A percentile compares a stretch with the other conserved stretches of the same genome.
phyloP scores from a whole-genome alignment of 1,139 yeast species.

The Geotrichum aggregatum region DNA sequence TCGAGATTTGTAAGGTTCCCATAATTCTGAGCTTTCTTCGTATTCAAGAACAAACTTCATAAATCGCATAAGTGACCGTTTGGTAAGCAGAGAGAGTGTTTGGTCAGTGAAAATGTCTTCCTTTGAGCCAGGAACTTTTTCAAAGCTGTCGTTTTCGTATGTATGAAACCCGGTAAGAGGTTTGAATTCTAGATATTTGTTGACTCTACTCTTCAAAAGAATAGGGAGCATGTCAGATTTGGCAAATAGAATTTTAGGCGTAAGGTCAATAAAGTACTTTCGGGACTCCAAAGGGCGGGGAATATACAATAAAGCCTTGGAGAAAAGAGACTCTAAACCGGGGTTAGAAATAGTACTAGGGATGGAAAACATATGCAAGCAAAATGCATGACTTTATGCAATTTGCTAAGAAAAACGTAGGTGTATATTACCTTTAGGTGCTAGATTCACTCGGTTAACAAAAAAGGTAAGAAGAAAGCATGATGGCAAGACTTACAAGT shows the following conservation, averaged over 20 bases:
- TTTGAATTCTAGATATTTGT: conserved; percentile 88
- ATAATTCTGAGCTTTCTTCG: conserved; percentile 44
- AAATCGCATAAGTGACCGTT: conserved; percentile 86
- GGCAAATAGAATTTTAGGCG: conserved; percentile 88
- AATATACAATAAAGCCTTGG: conserved; percentile 51
- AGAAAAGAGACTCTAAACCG: conserved; percentile 26
- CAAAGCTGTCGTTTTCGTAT: conserved; percentile 84
- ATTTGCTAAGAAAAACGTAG: not conserved
- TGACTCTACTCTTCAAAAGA: conserved; percentile 77
- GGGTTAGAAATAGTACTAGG: conserved; percentile 4
- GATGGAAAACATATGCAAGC: not conserved
- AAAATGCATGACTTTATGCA: not conserved
- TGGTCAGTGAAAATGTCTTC: conserved; percentile 94
- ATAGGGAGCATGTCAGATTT: conserved; percentile 77
- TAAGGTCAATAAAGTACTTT: conserved; percentile 80
- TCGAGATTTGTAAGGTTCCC: conserved; percentile 52
- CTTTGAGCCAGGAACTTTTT: conserved; percentile 72
- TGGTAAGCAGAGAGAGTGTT: conserved; percentile 66
- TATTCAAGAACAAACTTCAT: conserved; percentile 80
- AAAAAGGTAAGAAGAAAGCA: not conserved
- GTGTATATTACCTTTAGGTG: conserved; percentile 11
- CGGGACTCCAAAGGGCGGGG: conserved; percentile 61
- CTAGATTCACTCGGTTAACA: conserved; percentile 3
- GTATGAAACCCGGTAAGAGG: conserved; percentile 85
- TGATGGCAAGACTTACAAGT: conserved; percentile 5